A percentile compares a stretch with the other conserved stretches of the same genome.
phyloP scores from a whole-genome alignment of 2,329 filamentous ascomycete species.

The Acarospora socialis region DNA sequence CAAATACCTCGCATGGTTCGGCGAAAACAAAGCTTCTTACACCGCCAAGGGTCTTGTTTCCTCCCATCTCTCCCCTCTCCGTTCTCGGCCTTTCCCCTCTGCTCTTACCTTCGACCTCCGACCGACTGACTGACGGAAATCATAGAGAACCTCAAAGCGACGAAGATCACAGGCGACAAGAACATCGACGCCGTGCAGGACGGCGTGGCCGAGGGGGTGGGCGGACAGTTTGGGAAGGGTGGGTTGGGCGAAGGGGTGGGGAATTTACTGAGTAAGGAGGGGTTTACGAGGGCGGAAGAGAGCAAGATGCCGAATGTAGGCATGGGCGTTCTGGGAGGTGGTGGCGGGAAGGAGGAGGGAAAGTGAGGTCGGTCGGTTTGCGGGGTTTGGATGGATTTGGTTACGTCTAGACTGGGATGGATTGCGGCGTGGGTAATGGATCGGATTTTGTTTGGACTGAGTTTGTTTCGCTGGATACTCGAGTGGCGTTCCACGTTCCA shows the following conservation, averaged over 20 bases:
- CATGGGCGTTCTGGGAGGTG: no score
- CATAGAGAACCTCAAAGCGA: constrained; percentile 51
- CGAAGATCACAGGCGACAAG: constrained; percentile 53
- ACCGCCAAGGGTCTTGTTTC: constrained; percentile 44
- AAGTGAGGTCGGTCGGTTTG: no score
- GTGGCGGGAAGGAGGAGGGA: no score
- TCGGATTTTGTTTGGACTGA: no score
- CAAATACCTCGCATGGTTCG: constrained; percentile 56
- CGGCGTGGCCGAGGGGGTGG: constrained; percentile 47
- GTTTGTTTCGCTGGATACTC: no score
- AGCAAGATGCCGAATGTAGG: no score
- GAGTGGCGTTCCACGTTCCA: no score
- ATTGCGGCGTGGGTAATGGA: no score
- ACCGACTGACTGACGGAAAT: background rate
- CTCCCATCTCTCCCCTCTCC: background rate
- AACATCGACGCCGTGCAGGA: constrained; percentile 58
- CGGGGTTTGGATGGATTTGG: no score
- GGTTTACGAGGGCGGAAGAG: constrained; percentile 15
- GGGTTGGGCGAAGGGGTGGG: constrained; percentile 34
- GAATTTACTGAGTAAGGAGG: constrained; percentile 17
- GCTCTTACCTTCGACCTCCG: background rate
- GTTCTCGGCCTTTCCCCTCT: background rate
- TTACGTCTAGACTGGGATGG: no score
- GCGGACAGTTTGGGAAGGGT: constrained; percentile 52
- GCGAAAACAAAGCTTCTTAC: constrained; percentile 63